These are phyloP conservation scores for Gymnopus androsaceus DNA, from an alignment of 1,284 basidiomycete genomes.

Conservation along the genomic window DNA sequence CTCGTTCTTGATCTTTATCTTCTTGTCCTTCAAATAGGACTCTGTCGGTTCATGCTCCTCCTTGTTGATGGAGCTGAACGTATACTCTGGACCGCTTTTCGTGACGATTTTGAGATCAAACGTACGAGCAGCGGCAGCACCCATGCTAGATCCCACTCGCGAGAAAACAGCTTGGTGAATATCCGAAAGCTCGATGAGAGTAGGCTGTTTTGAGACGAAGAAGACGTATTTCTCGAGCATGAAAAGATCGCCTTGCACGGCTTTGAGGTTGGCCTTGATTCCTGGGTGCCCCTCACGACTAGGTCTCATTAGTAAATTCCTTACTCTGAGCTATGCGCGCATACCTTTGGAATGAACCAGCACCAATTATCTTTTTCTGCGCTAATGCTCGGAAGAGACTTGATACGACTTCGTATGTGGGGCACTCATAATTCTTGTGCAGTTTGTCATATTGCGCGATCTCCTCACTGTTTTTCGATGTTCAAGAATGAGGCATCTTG, in stretches of 20 bases:
- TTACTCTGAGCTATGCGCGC: conserved; percentile 6
- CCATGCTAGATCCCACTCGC: conserved; percentile 89
- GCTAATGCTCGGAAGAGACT: conserved; percentile 92
- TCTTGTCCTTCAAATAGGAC: conserved; percentile 86
- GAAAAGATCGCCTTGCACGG: conserved; percentile 95
- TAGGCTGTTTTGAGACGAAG: conserved; percentile 97
- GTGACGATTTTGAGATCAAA: conserved; percentile 94
- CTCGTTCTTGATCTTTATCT: conserved; percentile 94
- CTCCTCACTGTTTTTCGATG: conserved; percentile 54
- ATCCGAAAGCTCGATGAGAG: conserved; percentile 89
- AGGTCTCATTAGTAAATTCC: background rate
- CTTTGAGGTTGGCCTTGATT: conserved; percentile 97
- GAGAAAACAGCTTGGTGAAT: conserved; percentile 94
- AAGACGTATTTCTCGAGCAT: conserved; percentile 97
- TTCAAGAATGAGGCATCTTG: background rate
- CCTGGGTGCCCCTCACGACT: conserved; percentile 78
- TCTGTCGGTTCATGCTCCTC: conserved; percentile 93
- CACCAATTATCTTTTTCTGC: conserved; percentile 87
- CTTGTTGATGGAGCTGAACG: conserved; percentile 93
- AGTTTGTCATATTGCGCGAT: conserved; percentile 78
- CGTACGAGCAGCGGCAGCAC: conserved; percentile 82
- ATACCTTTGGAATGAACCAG: conserved; percentile 84
- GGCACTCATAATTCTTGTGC: conserved; percentile 90
- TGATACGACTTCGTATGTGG: conserved; percentile 95
- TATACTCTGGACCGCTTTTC: conserved; percentile 80